A percentile compares a stretch with the other conserved stretches of the same genome.
phyloP scores from a whole-genome alignment of 805 yeast genomes.

The Wickerhamomyces ciferrii region DNA sequence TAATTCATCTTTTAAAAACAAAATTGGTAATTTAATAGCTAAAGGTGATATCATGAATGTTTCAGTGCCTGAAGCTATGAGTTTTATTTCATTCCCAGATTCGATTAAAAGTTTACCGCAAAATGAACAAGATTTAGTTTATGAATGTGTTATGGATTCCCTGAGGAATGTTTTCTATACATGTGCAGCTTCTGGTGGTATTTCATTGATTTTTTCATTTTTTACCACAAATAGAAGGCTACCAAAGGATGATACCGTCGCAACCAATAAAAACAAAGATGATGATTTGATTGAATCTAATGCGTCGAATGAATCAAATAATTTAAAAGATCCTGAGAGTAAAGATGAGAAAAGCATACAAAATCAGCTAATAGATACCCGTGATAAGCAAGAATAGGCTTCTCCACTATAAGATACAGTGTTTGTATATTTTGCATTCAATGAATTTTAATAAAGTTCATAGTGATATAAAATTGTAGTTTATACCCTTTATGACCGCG shows the following conservation, averaged over 20 bases:
- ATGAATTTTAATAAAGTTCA: no score
- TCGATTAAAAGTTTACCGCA: background rate
- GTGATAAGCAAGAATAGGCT: background rate
- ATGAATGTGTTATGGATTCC: background rate
- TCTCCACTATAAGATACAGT: no score
- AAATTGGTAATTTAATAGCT: background rate
- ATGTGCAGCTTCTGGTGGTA: background rate
- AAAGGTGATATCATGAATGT: background rate
- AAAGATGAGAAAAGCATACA: background rate
- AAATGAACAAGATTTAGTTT: background rate
- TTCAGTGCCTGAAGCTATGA: background rate
- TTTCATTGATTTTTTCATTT: background rate
- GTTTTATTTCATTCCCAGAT: background rate
- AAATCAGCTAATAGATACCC: no score
- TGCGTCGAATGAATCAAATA: background rate
- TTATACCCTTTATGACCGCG: no score
- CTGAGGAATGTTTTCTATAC: background rate
- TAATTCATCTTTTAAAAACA: background rate
- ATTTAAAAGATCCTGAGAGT: background rate
- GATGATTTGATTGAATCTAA: background rate
- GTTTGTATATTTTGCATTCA: no score
- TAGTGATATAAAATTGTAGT: no score
- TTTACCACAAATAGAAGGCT: background rate
- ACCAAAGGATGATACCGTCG: background rate
- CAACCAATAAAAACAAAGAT: background rate